Base-by-base conservation (phyloP, 148 eudicot species). In the Chenopodium album region DNA sequence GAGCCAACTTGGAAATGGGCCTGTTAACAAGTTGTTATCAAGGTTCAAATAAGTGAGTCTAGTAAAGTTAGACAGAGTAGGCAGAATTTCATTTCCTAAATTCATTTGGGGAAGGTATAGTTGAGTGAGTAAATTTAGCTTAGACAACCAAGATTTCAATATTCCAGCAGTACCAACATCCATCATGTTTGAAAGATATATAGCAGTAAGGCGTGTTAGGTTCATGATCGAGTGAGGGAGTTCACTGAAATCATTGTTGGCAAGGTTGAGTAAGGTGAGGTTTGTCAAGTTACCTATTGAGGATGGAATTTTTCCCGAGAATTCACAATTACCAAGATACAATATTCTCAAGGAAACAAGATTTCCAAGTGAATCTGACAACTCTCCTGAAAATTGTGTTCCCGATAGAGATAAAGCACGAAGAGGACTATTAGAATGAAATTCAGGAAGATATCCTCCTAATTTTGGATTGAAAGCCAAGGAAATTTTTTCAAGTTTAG, bases 281-380 rank as follows among this genome's bases (percentile, higher is more conserved):
- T 73, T 20, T 1, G 74, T 72, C 64, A 83, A 64, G 7, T 83
- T 78, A 50, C 85, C 81, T 4, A 83, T 7, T 4, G 85, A 72
- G 46, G 76, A 23, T 17, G 82, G 82, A 71, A 83, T 71, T 6
- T 47, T 0, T 16, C 81, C 82, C 9, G 17, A 72, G 48, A 87
- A 82, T 9, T 62, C 13, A 48, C 52, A 48, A 23, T 23, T 23
- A 23, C 23, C 23, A 23, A 23, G 23, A 23, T 23, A 23, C 23
- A 23, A 23, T 23, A 23, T 23, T 23, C 23, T 23, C 23, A 23
- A 23, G 23, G 23, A 23, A 23, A 23, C 23, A 23, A 80, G 76
- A 31, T 78, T 78, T 12, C 85, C 88, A 52, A 85, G 52, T 19
- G 85, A 80, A 76, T 29, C 12, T 4, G 88, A 88, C 16, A 87